A percentile compares a stretch with the other conserved stretches of the same genome.
phyloP scores from a whole-genome alignment of 2,329 filamentous ascomycete genomes.

The Neodidymelliopsis sp. region DNA sequence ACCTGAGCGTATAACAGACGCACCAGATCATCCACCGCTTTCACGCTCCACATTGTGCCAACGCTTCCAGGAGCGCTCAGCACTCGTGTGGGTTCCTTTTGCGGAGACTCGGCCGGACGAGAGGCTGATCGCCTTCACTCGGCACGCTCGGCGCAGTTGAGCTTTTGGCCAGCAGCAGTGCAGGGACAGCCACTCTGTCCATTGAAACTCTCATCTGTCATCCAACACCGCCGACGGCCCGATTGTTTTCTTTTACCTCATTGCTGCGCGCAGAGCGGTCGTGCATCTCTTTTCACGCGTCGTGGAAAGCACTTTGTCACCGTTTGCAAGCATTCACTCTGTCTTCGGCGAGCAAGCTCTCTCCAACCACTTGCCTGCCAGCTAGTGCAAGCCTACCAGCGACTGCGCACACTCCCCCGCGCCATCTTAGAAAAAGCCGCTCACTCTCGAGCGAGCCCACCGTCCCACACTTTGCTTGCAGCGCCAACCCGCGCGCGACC shows the following conservation, averaged over 20 bases:
- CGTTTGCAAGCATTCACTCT: constrained; percentile 27
- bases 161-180: constrained; percentile 30
- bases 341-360: constrained; percentile 31
- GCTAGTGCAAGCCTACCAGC: constrained; percentile 23
- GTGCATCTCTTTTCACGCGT: constrained; percentile 14
- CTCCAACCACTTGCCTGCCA: constrained; percentile 25
- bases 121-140: constrained; percentile 42
- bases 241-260: constrained; percentile 31
- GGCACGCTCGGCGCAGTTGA: constrained; percentile 46
- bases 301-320: constrained; percentile 25
- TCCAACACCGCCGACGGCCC: constrained; percentile 42
- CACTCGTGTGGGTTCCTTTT: constrained; percentile 16
- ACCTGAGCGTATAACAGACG: constrained; percentile 26
- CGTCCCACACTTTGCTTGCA: constrained; percentile 33
- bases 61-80: constrained; percentile 11
- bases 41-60: constrained; percentile 14
- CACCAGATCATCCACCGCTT: constrained; percentile 23
- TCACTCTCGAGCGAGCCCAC: constrained; percentile 21
- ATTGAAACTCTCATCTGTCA: constrained; percentile 30
- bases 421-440: constrained; percentile 19
- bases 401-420: constrained; percentile 27
- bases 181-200: constrained; percentile 33
- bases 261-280: constrained; percentile 14
- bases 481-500: constrained; percentile 33
- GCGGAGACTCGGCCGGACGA: constrained; percentile 43